A percentile compares a stretch with the other conserved stretches of the same genome.
These are phyloP conservation scores for Backusella mclennaniae DNA, from an alignment of 192 early-diverging fungal species.

Conservation along the genomic window DNA sequence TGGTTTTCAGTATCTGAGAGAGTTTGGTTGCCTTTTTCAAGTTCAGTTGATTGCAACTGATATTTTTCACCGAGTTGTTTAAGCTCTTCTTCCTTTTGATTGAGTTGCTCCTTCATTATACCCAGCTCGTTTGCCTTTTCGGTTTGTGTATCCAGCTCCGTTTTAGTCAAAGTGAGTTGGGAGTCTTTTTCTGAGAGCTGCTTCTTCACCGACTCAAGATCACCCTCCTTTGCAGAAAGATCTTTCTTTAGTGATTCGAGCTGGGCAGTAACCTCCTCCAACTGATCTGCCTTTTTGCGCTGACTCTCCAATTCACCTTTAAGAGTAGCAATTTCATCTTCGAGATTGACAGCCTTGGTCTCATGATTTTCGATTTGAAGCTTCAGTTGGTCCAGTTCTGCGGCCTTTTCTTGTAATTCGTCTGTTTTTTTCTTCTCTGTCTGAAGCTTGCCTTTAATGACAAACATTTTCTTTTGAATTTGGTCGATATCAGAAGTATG, in stretches of 20 bases:
- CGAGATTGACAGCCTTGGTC: background rate
- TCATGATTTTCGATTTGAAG: background rate
- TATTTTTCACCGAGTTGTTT: background rate
- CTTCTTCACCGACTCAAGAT: background rate
- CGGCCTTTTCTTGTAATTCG: background rate
- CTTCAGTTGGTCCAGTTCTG: background rate
- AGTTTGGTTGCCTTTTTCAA: background rate
- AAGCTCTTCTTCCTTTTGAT: slow-evolving; percentile 4
- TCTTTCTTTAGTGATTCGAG: background rate
- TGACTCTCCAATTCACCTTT: background rate
- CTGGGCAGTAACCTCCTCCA: background rate
- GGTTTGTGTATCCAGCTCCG: background rate
- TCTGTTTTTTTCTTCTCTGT: background rate
- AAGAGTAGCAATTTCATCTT: background rate
- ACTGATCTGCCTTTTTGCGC: background rate
- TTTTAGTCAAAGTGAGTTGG: background rate
- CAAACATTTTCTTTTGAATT: background rate
- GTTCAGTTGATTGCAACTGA: background rate
- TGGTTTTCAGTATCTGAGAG: background rate
- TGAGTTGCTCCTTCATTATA: background rate
- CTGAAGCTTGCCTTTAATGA: background rate
- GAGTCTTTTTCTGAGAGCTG: background rate
- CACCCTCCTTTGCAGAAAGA: background rate
- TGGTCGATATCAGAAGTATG: background rate
- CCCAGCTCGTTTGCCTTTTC: background rate